A percentile compares a stretch with the other conserved stretches of the same genome.
phyloP scores from a whole-genome alignment of 768 basidiomycete genomes.

The Auricularia cornea region DNA sequence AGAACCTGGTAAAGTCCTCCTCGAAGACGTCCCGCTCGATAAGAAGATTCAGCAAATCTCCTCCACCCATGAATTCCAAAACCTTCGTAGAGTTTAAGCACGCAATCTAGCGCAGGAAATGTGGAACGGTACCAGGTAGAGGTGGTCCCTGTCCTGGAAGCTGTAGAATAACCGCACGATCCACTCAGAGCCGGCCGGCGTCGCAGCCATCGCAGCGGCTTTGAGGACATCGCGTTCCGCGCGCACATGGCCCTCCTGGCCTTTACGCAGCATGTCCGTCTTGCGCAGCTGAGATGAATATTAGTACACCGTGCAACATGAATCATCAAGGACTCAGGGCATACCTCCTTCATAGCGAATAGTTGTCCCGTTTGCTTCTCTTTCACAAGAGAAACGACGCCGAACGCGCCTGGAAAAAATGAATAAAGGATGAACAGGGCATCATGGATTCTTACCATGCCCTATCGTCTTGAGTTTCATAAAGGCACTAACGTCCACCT shows the following conservation, averaged over 20 bases:
- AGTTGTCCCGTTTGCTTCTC: slow-evolving; percentile 72
- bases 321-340: slow-evolving; percentile 10
- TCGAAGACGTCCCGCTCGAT: slow-evolving; percentile 89
- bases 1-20: slow-evolving; percentile 87
- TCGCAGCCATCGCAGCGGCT: slow-evolving; percentile 73
- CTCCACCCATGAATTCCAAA: slow-evolving; percentile 92
- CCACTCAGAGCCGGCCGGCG: slow-evolving; percentile 77
- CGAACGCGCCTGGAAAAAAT: slow-evolving; percentile 69
- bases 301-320: slow-evolving; percentile 12
- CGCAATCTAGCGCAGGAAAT: slow-evolving; percentile 1
- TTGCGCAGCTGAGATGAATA: slow-evolving; percentile 58
- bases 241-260: slow-evolving; percentile 94
- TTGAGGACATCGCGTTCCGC: slow-evolving; percentile 92
- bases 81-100: slow-evolving; percentile 37
- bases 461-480: slow-evolving; percentile 89
- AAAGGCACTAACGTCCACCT: slow-evolving; percentile 80
- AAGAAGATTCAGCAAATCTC: slow-evolving; percentile 90
- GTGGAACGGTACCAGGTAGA: slow-evolving; percentile 72
- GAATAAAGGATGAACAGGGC: slow-evolving; percentile 9
- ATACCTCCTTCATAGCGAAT: slow-evolving; percentile 95
- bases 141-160: slow-evolving; percentile 90
- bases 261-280: slow-evolving; percentile 89
- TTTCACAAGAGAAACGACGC: slow-evolving; percentile 86
- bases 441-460: slow-evolving; percentile 51
- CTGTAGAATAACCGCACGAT: slow-evolving; percentile 90